Conservation (phyloP, 345 rosid species). For the Salix dunnii region DNA sequence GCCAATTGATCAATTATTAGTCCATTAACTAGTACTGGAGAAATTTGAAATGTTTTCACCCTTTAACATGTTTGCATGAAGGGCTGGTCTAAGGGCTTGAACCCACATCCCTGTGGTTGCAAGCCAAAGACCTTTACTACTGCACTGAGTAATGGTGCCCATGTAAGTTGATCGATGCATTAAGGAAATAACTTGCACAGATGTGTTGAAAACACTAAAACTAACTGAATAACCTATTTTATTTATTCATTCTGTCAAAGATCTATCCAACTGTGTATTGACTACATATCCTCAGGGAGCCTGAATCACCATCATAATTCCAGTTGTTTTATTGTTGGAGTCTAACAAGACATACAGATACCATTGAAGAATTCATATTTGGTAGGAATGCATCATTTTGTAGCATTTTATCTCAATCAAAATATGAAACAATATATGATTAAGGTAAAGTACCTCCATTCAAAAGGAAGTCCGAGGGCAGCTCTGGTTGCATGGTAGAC, state of each 20-base stretch:
- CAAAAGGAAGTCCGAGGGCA: conserved; percentile 88
- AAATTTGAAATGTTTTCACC: too few species aligned
- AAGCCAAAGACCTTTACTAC: neutral
- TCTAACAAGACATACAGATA: neutral
- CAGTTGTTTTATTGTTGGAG: neutral
- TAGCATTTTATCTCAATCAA: conserved; percentile 1
- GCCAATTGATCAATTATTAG: neutral
- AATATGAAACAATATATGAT: neutral
- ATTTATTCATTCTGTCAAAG: too few species aligned
- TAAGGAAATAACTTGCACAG: neutral
- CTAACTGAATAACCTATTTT: neutral
- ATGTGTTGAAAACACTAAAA: too few species aligned
- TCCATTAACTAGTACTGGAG: too few species aligned
- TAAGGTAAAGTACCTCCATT: conserved; percentile 63
- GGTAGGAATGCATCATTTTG: neutral
- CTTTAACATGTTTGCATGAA: too few species aligned
- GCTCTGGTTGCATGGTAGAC: conserved; percentile 90
- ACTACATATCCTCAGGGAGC: too few species aligned
- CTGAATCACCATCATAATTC: neutral
- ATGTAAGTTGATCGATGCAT: neutral
- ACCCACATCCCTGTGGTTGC: neutral
- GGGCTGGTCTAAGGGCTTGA: neutral
- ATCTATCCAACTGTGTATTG: too few species aligned
- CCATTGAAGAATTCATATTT: neutral
- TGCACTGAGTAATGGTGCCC: neutral